Percentiles rank a stretch among this genome's conserved stretches.
Conservation (phyloP, 257 asterid genomes). For the Nicotiana tabacum region DNA sequence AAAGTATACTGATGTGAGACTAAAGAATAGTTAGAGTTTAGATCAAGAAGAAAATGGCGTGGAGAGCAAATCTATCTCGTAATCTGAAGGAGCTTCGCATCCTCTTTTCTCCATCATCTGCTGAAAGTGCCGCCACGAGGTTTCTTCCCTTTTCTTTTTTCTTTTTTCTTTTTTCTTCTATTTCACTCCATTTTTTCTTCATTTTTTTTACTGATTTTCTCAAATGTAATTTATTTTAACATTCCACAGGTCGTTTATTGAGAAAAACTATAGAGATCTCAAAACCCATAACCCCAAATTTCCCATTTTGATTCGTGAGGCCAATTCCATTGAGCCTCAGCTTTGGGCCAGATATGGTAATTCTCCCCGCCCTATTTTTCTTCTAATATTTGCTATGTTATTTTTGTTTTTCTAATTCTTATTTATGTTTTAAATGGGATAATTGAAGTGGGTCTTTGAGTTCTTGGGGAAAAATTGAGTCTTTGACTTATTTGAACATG, state of each 20-base stretch:
- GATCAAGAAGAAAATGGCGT: constrained; percentile 45
- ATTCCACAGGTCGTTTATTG: constrained; percentile 37
- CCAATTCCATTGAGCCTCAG: constrained; percentile 72
- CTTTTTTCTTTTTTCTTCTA: not conserved
- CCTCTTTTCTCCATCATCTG: constrained; percentile 55
- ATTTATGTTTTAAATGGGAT: not conserved
- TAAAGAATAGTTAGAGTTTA: not conserved
- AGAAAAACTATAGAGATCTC: constrained; percentile 77
- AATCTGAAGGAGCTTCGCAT: constrained; percentile 81
- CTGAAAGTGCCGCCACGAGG: constrained; percentile 72
- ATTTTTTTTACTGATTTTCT: not conserved
- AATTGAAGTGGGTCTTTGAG: not conserved
- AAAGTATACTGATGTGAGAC: not conserved
- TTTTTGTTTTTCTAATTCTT: not conserved
- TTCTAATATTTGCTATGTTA: not conserved
- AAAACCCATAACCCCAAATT: constrained; percentile 77
- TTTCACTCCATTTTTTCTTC: not conserved
- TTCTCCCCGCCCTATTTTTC: not conserved
- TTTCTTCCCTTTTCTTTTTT: not conserved
- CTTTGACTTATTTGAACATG: not conserved
- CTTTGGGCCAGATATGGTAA: constrained; percentile 96
- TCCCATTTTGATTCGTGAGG: constrained; percentile 84
- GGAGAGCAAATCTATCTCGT: constrained; percentile 70
- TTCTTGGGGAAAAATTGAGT: not conserved
- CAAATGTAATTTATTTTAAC: not conserved